Evolutionary conservation across 208 protist genomes (phyloP).

Genomic region (Strigomonas culicis): DNA sequence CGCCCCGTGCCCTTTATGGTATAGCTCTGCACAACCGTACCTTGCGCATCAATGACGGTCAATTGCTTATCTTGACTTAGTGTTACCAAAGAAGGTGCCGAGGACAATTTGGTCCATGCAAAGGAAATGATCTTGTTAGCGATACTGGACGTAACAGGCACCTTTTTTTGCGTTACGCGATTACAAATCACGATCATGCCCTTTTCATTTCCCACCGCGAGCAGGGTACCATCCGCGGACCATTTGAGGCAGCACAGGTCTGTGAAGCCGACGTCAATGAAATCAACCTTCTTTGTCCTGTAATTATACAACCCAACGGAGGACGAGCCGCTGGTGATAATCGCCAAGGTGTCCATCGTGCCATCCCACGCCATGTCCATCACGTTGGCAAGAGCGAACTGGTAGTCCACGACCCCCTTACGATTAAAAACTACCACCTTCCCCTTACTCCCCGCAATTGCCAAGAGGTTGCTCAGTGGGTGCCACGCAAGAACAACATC

Average conservation of each 20-base stretch:
- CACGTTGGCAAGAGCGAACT: conserved; percentile 65
- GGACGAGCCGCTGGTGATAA: conserved; percentile 69
- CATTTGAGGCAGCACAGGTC: conserved; percentile 89
- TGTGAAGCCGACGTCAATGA: conserved; percentile 85
- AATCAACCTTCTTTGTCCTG: conserved; percentile 52
- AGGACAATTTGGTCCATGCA: conserved; percentile 77
- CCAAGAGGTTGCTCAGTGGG: conserved; percentile 52
- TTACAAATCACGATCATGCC: conserved; percentile 94
- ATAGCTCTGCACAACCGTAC: conserved; percentile 58
- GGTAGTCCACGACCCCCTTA: conserved; percentile 73
- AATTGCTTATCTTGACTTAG: conserved; percentile 84
- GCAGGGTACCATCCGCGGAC: conserved; percentile 64
- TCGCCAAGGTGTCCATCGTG: conserved; percentile 79
- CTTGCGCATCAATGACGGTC: conserved; percentile 82
- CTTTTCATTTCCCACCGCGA: conserved; percentile 89
- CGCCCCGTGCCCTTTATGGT: conserved; percentile 40
- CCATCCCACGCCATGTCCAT: conserved; percentile 89
- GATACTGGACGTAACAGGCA: conserved; percentile 87
- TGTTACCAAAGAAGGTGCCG: conserved; percentile 51
- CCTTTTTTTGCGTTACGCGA: conserved; percentile 86
- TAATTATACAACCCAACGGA: conserved; percentile 83
- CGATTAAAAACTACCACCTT: conserved; percentile 77
- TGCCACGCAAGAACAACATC: conserved; percentile 75
- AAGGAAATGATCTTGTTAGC: conserved; percentile 85
- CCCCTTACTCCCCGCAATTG: conserved; percentile 70